Percentiles rank a stretch among this genome's conserved stretches.
Conservation (phyloP, 805 yeast species). For the Henningerozyma blattae region DNA sequence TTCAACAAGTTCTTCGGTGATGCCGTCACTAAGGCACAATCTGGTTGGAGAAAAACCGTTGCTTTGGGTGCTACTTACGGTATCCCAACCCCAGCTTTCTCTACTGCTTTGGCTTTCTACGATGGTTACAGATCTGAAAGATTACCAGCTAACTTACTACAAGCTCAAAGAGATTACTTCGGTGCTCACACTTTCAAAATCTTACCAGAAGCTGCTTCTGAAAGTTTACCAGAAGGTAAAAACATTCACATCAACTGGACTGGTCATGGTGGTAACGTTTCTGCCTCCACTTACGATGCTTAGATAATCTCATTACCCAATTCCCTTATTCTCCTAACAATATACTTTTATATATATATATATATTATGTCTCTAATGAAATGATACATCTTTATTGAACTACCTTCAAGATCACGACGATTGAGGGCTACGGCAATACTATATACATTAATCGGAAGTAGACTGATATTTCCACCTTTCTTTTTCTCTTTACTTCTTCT, state of each 20-base stretch:
- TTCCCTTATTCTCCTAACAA: too few relatives aligned
- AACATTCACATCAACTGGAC: slow-evolving; percentile 98
- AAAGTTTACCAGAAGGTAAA: slow-evolving; percentile 60
- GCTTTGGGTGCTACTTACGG: slow-evolving; percentile 72
- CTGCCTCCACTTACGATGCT: slow-evolving; percentile 92
- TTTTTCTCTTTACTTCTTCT: too few relatives aligned
- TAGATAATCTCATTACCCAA: slow-evolving; percentile 33
- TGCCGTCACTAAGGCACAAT: slow-evolving; percentile 88
- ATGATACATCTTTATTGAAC: too few relatives aligned
- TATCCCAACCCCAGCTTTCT: slow-evolving; percentile 95
- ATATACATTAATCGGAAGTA: too few relatives aligned
- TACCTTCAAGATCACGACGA: too few relatives aligned
- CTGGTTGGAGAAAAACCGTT: slow-evolving; percentile 88
- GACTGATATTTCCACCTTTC: too few relatives aligned
- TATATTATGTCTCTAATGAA: too few relatives aligned
- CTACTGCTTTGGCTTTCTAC: slow-evolving; percentile 94
- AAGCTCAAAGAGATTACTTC: slow-evolving; percentile 99
- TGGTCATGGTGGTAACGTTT: slow-evolving; percentile 95
- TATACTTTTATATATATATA: too few relatives aligned
- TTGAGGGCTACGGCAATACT: too few relatives aligned
- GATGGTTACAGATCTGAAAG: slow-evolving; percentile 96
- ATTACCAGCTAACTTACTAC: slow-evolving; percentile 94
- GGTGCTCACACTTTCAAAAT: slow-evolving; percentile 99
- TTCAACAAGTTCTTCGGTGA: slow-evolving; percentile 90
- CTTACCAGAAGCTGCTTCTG: slow-evolving; percentile 74